Conservation (phyloP, 179 eudicot species). For the Spergularia azorica region DNA sequence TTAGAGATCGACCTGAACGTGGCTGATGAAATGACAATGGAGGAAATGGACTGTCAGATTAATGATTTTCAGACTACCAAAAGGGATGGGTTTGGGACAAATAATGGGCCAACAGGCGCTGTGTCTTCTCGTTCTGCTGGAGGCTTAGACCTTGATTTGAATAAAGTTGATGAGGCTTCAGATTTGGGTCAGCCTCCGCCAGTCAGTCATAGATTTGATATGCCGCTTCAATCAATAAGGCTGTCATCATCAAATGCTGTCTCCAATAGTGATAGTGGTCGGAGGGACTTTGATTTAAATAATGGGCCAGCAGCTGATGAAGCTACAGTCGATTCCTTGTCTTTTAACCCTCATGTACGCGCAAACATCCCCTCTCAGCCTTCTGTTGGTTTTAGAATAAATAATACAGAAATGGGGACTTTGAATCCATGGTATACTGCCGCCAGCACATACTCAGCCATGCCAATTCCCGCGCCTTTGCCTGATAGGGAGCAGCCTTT, state of each 20-base stretch:
- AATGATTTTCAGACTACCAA: constrained; percentile 16
- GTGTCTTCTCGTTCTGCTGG: constrained; percentile 37
- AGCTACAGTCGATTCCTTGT: constrained; percentile 32
- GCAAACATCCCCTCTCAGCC: constrained; percentile 36
- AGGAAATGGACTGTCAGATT: constrained; percentile 24
- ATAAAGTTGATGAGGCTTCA: constrained; percentile 61
- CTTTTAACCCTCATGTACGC: constrained; percentile 27
- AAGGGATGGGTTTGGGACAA: constrained; percentile 11
- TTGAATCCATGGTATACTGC: constrained; percentile 66
- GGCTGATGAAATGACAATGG: constrained; percentile 62
- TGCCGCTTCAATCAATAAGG: constrained; percentile 28
- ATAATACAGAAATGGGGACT: constrained; percentile 43
- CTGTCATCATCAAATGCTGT: constrained; percentile 36
- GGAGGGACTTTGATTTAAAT: constrained; percentile 82
- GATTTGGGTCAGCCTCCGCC: constrained; percentile 47
- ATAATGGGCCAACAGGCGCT: neutral
- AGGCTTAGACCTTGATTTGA: constrained; percentile 80
- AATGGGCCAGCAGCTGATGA: constrained; percentile 76
- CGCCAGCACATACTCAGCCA: constrained; percentile 48
- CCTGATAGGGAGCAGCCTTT: constrained; percentile 60
- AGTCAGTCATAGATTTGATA: constrained; percentile 35
- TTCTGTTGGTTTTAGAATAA: constrained; percentile 50
- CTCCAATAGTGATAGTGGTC: constrained; percentile 42
- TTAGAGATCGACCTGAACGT: constrained; percentile 82
- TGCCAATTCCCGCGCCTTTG: constrained; percentile 48